Conservation (phyloP, 495 filamentous ascomycete genomes). For the Aspergillus asperescens region DNA sequence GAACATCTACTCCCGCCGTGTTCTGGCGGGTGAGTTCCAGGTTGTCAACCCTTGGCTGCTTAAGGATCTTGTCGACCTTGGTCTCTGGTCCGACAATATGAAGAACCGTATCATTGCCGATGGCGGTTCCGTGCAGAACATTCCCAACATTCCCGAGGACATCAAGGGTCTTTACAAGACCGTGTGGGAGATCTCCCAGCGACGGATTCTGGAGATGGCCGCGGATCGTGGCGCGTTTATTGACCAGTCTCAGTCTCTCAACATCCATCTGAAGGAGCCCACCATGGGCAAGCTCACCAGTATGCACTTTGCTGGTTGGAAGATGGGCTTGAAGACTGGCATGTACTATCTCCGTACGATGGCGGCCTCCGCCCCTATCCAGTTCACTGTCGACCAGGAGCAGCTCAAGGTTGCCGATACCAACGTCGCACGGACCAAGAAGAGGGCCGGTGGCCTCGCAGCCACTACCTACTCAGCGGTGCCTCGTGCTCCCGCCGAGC, state of each 20-base stretch:
- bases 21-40: constrained; percentile 97
- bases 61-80: constrained; percentile 96
- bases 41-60: constrained; percentile 99
- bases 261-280: constrained; percentile 98
- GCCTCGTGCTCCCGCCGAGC: constrained; percentile 48
- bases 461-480: constrained; percentile 51
- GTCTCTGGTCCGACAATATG: constrained; percentile 99
- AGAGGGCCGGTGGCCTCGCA: constrained; percentile 50
- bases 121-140: constrained; percentile 91
- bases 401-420: constrained; percentile 85
- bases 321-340: constrained; percentile 96
- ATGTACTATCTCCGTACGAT: constrained; percentile 99
- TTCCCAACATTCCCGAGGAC: constrained; percentile 90
- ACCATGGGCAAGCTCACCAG: constrained; percentile 99
- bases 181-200: constrained; percentile 99
- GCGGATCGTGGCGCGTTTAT: constrained; percentile 97
- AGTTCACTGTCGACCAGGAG: constrained; percentile 99
- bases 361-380: constrained; percentile 92
- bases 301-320: constrained; percentile 99
- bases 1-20: constrained; percentile 98
- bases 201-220: constrained; percentile 91
- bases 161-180: constrained; percentile 99
- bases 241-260: constrained; percentile 96
- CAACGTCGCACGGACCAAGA: constrained; percentile 69
- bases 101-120: constrained; percentile 99